A percentile compares a stretch with the other conserved stretches of the same genome.
Conservation (phyloP, 441 rosid species). For the Hura crepitans region DNA sequence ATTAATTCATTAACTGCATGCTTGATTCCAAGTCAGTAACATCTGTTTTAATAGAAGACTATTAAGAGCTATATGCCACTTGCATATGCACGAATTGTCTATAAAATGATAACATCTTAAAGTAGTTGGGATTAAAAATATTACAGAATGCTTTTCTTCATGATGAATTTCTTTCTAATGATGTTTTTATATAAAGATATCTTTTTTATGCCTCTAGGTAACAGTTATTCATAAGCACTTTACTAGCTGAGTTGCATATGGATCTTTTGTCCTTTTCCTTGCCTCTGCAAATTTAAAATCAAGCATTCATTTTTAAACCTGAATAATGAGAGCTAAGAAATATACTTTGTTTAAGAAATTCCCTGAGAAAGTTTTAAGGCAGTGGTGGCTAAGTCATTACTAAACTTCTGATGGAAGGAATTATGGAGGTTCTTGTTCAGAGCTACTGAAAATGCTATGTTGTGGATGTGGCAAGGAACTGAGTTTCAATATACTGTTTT, state of each 20-base stretch:
- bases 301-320: neutral
- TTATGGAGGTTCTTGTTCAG: neutral
- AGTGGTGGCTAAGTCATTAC: neutral
- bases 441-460: constrained; percentile 6
- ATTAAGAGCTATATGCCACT: neutral
- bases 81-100: neutral
- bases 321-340: neutral
- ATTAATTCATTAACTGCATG: neutral
- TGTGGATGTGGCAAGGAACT: neutral
- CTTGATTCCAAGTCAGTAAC: neutral
- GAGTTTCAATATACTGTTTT: constrained; percentile 13
- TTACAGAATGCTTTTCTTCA: neutral
- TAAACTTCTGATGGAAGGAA: neutral
- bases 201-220: neutral
- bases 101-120: neutral
- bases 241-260: neutral
- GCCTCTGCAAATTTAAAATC: neutral
- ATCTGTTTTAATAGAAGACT: neutral
- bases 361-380: neutral
- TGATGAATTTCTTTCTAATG: neutral
- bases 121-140: neutral
- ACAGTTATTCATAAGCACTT: neutral
- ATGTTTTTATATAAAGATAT: neutral
- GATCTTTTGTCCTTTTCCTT: neutral
- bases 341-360: neutral